Conservation (phyloP, 495 filamentous ascomycete genomes). For the Tuber calosporum region DNA sequence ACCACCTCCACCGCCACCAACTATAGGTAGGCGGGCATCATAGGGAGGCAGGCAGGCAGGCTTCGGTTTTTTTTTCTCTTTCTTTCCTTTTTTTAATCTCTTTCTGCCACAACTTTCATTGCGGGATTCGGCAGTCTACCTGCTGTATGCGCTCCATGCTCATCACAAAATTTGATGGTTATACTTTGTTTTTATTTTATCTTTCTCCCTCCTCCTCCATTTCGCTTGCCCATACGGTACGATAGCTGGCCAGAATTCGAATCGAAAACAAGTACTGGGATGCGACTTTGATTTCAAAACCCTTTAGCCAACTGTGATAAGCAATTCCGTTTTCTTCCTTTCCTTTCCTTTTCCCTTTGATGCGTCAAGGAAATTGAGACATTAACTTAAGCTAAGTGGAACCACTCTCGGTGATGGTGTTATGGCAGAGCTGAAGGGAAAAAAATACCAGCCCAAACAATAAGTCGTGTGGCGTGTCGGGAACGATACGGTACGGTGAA, state of each 20-base stretch:
- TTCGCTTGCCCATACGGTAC: background rate
- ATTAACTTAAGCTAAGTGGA: too few relatives aligned
- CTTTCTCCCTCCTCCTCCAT: background rate
- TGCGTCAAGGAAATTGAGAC: background rate
- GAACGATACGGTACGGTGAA: background rate
- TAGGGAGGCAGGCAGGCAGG: background rate
- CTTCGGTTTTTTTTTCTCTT: background rate
- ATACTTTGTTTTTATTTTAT: background rate
- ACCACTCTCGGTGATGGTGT: background rate
- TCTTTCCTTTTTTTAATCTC: background rate
- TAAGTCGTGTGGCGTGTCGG: background rate
- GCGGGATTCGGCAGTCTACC: background rate
- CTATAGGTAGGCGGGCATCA: background rate
- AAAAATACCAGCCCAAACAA: background rate
- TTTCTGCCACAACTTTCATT: background rate
- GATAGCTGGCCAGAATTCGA: background rate
- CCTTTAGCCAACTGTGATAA: background rate
- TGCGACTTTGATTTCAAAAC: background rate
- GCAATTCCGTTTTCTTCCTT: background rate
- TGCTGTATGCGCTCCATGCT: background rate
- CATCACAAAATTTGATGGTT: conserved; percentile 2
- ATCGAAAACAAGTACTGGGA: background rate
- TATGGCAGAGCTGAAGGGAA: background rate
- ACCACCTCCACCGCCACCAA: background rate
- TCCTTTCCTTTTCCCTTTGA: background rate